Percentiles rank a stretch among this genome's conserved stretches.
Evolutionary conservation across 257 asterid species (phyloP).

Genomic region (Petunia secreta): DNA sequence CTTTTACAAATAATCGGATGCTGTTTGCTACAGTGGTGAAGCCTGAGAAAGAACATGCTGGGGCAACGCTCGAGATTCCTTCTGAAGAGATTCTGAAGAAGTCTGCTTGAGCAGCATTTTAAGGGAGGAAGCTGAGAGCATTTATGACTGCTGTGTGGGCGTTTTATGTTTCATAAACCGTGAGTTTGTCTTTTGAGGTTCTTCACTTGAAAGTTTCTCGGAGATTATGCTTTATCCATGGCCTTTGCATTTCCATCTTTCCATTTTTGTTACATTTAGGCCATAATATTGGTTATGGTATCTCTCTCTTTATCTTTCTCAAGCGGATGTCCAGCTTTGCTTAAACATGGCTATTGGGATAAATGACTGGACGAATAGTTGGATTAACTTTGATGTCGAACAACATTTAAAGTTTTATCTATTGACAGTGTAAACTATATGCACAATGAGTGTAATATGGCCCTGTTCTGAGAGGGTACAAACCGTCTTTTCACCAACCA

Average conservation of each 20-base stretch:
- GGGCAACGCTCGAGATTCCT: conserved; percentile 87
- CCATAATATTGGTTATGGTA: neutral
- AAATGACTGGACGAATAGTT: neutral
- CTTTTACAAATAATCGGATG: neutral
- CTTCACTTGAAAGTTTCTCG: neutral
- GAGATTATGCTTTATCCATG: conserved; percentile 18
- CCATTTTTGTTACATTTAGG: neutral
- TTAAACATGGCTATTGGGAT: neutral
- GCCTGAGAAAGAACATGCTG: conserved; percentile 73
- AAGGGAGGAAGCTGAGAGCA: neutral
- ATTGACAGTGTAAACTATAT: neutral
- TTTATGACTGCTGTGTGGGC: neutral
- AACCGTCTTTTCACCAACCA: neutral
- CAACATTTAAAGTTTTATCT: neutral
- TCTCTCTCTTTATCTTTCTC: neutral
- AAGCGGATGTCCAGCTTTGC: conserved; percentile 15
- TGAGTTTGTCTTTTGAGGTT: conserved; percentile 14
- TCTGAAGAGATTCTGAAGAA: conserved; percentile 77
- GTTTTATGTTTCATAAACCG: neutral
- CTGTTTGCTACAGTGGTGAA: conserved; percentile 63
- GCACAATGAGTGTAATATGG: neutral
- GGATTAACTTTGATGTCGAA: neutral
- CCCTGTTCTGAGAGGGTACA: neutral
- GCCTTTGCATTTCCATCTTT: neutral
- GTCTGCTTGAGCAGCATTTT: conserved; percentile 32